Conservation (phyloP, 2,329 filamentous ascomycete genomes). For the Aspergillus sp. region DNA sequence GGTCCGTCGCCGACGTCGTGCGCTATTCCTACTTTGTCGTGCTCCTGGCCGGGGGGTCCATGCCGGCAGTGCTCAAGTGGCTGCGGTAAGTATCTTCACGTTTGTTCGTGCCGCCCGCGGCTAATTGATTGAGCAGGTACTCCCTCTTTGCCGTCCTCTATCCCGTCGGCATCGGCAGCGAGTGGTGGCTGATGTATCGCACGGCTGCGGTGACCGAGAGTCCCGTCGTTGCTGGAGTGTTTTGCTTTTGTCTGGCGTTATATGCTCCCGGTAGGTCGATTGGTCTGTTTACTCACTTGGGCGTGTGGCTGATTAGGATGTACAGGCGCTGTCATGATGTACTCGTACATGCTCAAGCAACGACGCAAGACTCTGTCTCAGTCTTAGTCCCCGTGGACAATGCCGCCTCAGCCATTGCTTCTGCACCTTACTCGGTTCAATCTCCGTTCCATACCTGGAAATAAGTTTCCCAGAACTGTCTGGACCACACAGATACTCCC, state of each 20-base stretch:
- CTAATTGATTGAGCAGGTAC: conserved; percentile 17
- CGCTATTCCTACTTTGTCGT: conserved; percentile 27
- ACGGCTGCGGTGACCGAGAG: conserved; percentile 14
- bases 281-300: not conserved
- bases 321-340: conserved; percentile 31
- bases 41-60: conserved; percentile 15
- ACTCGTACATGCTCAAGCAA: conserved; percentile 31
- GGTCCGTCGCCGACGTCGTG: conserved; percentile 26
- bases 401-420: not conserved
- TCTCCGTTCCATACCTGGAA: not conserved
- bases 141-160: conserved; percentile 29
- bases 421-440: not conserved
- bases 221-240: conserved; percentile 14
- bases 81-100: conserved; percentile 18
- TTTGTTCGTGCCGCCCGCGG: not conserved
- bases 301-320: not conserved
- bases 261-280: conserved; percentile 26
- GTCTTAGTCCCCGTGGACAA: not conserved
- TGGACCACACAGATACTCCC: too few relatives aligned
- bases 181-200: conserved; percentile 31
- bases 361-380: conserved; percentile 22
- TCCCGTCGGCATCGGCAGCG: conserved; percentile 27
- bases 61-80: conserved; percentile 21
- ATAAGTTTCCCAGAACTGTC: too few relatives aligned
- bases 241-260: conserved; percentile 26